Evolutionary conservation across 306 rosid genomes (phyloP), one percentile per base, ranked within the genome.

Genomic region (Casuarina equisetifolia): DNA sequence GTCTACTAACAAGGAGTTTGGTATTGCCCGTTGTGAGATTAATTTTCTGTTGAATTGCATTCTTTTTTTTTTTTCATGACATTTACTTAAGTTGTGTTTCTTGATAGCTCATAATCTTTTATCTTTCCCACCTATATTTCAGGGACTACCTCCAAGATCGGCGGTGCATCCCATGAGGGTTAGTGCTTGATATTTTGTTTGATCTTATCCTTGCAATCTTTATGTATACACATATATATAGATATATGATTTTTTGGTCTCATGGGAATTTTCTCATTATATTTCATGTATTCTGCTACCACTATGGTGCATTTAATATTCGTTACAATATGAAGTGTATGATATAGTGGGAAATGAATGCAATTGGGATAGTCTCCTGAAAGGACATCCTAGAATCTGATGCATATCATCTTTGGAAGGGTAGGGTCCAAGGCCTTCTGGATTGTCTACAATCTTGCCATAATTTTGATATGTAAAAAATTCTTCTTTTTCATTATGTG

Each of bases 161-260:
- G 77, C 88, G 2, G 99, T 95, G 70, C 97, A 95, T 86, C 99
- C 99, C 35, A 95, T 95, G 99, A 92, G 99, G 97, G 99, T 95
- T 68, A 79, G 89, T 88, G 16, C 50, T 20, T 25, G 12, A 9
- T 58, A 8, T 58, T 20, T 25, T n/a, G 44, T 80, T 68, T 40
- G 6, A n/a, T 15, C 19, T 51, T 84, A 11, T 59, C 13, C 36
- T 67, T 70, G 51, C 55, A 74, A 75, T 32, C 32, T 25, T 25
- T 25, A 25, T 25, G 32, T 25, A 25, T n/a, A n/a, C n/a, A n/a
- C n/a, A n/a, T 25, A 25, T 25, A 25, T 25, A 25, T 25, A 25
- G 0, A 25, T 25, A 25, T 25, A 25, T 25, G 32, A 25, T 25
- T 25, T 25, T 25, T 25, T 25, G 32, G 32, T 25, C 32, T 25